These are phyloP conservation scores for Mikania micrantha DNA, from an alignment of 129 eudicot genomes.

Conservation along the genomic window DNA sequence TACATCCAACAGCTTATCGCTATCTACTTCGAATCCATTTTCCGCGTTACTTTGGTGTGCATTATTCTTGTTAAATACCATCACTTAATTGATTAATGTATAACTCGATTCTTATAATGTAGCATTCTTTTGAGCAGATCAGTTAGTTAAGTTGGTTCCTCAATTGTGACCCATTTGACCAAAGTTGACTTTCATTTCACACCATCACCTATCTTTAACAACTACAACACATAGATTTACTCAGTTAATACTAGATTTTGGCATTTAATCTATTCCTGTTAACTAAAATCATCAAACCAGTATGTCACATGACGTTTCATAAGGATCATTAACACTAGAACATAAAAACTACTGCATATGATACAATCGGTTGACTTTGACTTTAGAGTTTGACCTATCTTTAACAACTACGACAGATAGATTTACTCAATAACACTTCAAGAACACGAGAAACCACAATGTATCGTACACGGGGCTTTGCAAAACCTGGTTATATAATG, in stretches of 20 bases:
- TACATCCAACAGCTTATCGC: constrained; percentile 10
- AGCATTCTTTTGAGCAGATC: background rate
- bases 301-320: too few relatives aligned
- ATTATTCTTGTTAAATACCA: constrained; percentile 16
- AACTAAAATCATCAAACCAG: too few relatives aligned
- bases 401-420: background rate
- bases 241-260: background rate
- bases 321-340: background rate
- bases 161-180: too few relatives aligned
- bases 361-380: background rate
- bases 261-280: too few relatives aligned
- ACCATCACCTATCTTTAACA: background rate
- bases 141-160: too few relatives aligned
- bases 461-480: background rate
- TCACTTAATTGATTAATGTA: background rate
- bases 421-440: background rate
- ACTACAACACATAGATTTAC: background rate
- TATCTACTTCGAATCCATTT: background rate
- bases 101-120: background rate
- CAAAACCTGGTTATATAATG: background rate
- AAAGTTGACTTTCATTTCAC: too few relatives aligned
- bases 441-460: background rate
- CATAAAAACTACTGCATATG: background rate
- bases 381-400: background rate
- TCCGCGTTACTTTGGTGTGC: background rate